Percentiles rank a stretch among this genome's conserved stretches.
phyloP scores from a whole-genome alignment of 2,329 filamentous ascomycete species.

The Mollisia scopiformis region DNA sequence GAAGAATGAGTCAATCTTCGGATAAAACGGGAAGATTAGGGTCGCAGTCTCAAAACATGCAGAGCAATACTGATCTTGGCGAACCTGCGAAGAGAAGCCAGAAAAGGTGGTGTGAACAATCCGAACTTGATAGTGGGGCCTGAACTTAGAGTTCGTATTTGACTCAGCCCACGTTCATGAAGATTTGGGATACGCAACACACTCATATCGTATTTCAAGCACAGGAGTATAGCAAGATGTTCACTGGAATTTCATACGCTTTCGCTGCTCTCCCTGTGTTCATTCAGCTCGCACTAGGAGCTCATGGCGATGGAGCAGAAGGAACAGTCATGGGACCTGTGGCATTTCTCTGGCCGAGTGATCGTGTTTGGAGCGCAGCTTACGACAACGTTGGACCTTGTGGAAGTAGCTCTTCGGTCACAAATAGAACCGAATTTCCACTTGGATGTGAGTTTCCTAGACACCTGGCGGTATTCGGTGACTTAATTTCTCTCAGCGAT shows the following conservation, averaged over 20 bases:
- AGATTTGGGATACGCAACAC: neutral
- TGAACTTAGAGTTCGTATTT: neutral
- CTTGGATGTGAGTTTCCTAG: conserved; percentile 48
- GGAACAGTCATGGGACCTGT: conserved; percentile 45
- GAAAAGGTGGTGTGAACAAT: neutral
- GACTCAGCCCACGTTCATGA: neutral
- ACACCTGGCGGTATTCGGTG: neutral
- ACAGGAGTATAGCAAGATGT: neutral
- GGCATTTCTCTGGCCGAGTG: conserved; percentile 62
- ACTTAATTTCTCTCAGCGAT: conserved; percentile 43
- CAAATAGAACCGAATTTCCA: conserved; percentile 59
- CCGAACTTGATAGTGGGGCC: neutral
- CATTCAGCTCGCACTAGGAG: neutral
- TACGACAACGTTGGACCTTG: conserved; percentile 61
- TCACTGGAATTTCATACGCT: neutral
- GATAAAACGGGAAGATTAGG: neutral
- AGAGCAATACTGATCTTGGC: too few relatives aligned
- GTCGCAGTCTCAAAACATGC: too few relatives aligned
- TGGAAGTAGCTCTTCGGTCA: conserved; percentile 50
- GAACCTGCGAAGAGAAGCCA: neutral
- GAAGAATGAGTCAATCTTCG: neutral
- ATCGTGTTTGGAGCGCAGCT: conserved; percentile 56
- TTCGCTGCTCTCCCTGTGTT: neutral
- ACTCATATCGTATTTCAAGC: neutral
- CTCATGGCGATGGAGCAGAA: conserved; percentile 21